These are phyloP conservation scores for Auricularia heimuer DNA, from an alignment of 768 basidiomycete species.

Conservation along the genomic window DNA sequence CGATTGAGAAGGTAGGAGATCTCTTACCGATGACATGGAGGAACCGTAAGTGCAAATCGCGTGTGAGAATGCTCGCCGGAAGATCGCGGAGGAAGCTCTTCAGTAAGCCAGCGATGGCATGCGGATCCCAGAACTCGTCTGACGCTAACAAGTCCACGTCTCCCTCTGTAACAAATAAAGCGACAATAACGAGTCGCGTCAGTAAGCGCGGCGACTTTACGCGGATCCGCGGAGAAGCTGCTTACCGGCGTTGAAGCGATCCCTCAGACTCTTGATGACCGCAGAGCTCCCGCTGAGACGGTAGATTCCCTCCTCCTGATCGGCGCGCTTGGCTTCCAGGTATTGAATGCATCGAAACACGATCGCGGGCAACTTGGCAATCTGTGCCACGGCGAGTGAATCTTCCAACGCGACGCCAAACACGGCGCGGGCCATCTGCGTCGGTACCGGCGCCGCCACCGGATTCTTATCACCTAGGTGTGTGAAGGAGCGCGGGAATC, in stretches of 20 bases:
- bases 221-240: conserved; percentile 3
- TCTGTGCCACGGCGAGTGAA: conserved; percentile 77
- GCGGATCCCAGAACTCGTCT: conserved; percentile 94
- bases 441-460: background rate
- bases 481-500: background rate
- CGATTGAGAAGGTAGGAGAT: conserved; percentile 7
- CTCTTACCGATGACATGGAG: conserved; percentile 86
- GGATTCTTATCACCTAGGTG: background rate
- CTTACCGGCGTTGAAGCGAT: conserved; percentile 84
- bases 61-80: conserved; percentile 84
- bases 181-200: background rate
- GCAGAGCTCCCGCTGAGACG: conserved; percentile 90
- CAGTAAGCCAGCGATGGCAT: conserved; percentile 90
- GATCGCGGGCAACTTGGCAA: conserved; percentile 86
- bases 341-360: conserved; percentile 95
- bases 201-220: conserved; percentile 4
- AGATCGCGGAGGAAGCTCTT: conserved; percentile 91
- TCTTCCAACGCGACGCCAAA: conserved; percentile 86
- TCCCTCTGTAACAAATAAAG: conserved; percentile 54
- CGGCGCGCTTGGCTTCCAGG: conserved; percentile 86
- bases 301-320: conserved; percentile 97
- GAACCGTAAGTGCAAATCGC: conserved; percentile 85
- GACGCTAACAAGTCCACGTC: conserved; percentile 82
- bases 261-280: conserved; percentile 87
- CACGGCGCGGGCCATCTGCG: conserved; percentile 54